Evolutionary conservation across 306 rosid species (phyloP).

Genomic region (Vicia sativa): DNA sequence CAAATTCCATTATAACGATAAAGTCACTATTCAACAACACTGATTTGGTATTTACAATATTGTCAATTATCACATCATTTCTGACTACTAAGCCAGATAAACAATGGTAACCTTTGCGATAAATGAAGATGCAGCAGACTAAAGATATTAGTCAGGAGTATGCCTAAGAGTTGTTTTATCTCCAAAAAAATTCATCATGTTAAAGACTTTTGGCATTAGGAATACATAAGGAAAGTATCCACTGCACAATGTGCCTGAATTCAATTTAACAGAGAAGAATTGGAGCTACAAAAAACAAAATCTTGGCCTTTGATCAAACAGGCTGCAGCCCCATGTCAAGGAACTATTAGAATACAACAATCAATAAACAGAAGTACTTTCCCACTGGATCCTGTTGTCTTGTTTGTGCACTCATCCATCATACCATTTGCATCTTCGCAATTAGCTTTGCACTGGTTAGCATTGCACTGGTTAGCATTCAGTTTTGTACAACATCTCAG

Average conservation of each 20-base stretch:
- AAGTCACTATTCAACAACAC: no score
- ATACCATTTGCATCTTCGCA: neutral
- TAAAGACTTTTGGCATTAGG: neutral
- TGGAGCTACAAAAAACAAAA: neutral
- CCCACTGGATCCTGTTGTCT: neutral
- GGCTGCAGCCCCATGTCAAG: neutral
- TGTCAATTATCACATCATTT: conserved; percentile 2
- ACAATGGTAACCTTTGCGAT: neutral
- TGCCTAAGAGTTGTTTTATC: conserved; percentile 1
- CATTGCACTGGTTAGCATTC: no score
- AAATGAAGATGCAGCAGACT: neutral
- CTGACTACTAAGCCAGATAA: conserved; percentile 1
- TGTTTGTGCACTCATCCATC: neutral
- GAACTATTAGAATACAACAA: neutral
- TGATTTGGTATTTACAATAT: no score
- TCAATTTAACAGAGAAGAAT: neutral
- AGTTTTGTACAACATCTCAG: neutral
- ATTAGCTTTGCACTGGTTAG: neutral
- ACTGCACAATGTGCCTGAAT: neutral
- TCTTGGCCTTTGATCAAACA: neutral
- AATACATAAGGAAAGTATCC: neutral
- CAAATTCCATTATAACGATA: no score
- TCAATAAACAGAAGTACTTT: neutral
- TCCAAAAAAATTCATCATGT: neutral
- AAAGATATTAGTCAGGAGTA: neutral